Conservation (phyloP, 2,329 filamentous ascomycete genomes). For the Uncinocarpus reesii region DNA sequence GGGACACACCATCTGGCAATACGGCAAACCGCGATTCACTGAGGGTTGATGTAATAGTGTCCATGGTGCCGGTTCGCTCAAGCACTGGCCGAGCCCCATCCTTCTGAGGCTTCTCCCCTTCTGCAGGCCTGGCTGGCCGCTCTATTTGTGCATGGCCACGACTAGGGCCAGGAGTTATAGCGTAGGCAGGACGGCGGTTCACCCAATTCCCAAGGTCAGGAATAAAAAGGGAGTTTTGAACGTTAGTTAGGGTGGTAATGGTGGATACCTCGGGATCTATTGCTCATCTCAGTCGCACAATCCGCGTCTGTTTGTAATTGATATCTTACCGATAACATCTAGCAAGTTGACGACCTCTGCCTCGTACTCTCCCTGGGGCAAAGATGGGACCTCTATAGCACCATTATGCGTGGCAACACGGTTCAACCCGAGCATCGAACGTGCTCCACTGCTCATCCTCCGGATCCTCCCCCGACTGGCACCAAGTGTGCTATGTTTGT, state of each 20-base stretch:
- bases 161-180: conserved; percentile 43
- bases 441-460: conserved; percentile 9
- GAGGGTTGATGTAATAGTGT: conserved; percentile 58
- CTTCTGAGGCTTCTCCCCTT: conserved; percentile 19
- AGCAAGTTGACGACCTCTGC: conserved; percentile 55
- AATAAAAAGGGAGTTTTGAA: conserved; percentile 81
- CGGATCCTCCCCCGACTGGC: conserved; percentile 7
- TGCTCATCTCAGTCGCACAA: conserved; percentile 11
- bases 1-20: conserved; percentile 59
- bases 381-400: conserved; percentile 17
- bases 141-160: conserved; percentile 12
- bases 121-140: not conserved
- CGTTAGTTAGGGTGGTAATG: conserved; percentile 72
- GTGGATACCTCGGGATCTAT: conserved; percentile 74
- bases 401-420: conserved; percentile 7
- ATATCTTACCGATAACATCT: conserved; percentile 53
- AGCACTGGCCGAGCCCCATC: conserved; percentile 11
- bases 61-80: conserved; percentile 45
- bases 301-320: not conserved
- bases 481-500: not conserved
- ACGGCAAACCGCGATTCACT: conserved; percentile 67
- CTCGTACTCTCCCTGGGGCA: conserved; percentile 44
- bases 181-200: conserved; percentile 70
- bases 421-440: conserved; percentile 9
- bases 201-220: conserved; percentile 66